Conservation (phyloP, 352 stramenopile species). For the Globisporangium ultimum region DNA sequence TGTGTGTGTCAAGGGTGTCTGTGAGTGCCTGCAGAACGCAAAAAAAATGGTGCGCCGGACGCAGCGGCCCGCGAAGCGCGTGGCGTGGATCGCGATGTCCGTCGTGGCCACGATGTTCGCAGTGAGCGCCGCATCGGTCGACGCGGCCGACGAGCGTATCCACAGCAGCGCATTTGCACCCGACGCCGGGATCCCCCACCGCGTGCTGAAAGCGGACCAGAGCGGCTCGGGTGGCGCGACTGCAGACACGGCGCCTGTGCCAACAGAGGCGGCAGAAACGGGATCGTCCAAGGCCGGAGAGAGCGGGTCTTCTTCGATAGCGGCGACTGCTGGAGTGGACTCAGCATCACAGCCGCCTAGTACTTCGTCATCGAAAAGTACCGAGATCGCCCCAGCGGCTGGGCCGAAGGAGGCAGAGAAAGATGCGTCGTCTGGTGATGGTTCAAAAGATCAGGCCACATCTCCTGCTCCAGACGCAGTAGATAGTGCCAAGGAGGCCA, state of each 20-base stretch:
- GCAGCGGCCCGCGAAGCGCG: constrained; percentile 7
- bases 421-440: too few species aligned
- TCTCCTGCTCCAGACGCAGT: too few species aligned
- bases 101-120: not conserved
- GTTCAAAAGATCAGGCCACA: too few species aligned
- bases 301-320: too few species aligned
- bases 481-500: too few species aligned
- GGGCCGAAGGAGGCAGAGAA: too few species aligned
- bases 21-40: not conserved
- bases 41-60: not conserved
- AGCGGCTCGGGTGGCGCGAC: not conserved
- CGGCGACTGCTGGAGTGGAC: too few species aligned
- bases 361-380: too few species aligned
- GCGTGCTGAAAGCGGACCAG: not conserved
- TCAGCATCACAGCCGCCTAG: too few species aligned
- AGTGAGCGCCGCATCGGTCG: not conserved
- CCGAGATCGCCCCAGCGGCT: too few species aligned
- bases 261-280: not conserved
- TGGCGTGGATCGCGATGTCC: not conserved
- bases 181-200: not conserved
- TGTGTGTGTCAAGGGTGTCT: too few species aligned
- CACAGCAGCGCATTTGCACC: too few species aligned
- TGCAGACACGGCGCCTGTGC: constrained; percentile 14
- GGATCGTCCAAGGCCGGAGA: not conserved
- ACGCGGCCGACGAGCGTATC: not conserved